These are phyloP conservation scores for Entomortierella chlamydospora DNA, from an alignment of 192 early-diverging fungal genomes.

Conservation along the genomic window DNA sequence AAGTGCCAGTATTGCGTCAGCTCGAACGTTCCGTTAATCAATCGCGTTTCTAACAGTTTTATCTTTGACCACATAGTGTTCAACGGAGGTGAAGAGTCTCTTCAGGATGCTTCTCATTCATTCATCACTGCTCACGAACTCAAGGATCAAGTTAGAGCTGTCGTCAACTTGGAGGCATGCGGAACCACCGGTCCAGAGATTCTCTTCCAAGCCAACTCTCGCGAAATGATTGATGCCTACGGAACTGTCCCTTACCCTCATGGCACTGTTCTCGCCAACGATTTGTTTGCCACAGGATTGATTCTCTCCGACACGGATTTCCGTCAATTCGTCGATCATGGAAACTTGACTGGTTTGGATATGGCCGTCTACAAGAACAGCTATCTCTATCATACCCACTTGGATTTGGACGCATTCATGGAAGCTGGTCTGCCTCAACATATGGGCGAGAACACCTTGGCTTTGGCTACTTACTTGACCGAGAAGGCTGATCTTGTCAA, in stretches of 20 bases:
- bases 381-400: conserved; percentile 79
- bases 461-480: conserved; percentile 64
- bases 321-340: conserved; percentile 79
- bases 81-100: conserved; percentile 83
- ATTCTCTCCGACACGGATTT: conserved; percentile 83
- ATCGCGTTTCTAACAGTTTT: neutral
- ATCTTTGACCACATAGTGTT: conserved; percentile 59
- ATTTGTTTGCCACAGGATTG: conserved; percentile 69
- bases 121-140: conserved; percentile 74
- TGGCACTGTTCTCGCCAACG: conserved; percentile 70
- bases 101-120: conserved; percentile 81
- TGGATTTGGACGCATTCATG: conserved; percentile 70
- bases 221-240: conserved; percentile 75
- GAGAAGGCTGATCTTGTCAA: conserved; percentile 61
- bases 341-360: conserved; percentile 72
- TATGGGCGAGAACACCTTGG: conserved; percentile 77
- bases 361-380: conserved; percentile 81
- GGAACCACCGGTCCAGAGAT: conserved; percentile 75
- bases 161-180: conserved; percentile 82
- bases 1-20: conserved; percentile 29
- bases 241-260: conserved; percentile 73
- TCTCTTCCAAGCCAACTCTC: conserved; percentile 82
- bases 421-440: conserved; percentile 75
- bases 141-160: conserved; percentile 66
- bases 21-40: neutral